A percentile compares a stretch with the other conserved stretches of the same genome.
Conservation (phyloP, 2,329 filamentous ascomycete genomes). For the Aotearoamyces nothofagi region DNA sequence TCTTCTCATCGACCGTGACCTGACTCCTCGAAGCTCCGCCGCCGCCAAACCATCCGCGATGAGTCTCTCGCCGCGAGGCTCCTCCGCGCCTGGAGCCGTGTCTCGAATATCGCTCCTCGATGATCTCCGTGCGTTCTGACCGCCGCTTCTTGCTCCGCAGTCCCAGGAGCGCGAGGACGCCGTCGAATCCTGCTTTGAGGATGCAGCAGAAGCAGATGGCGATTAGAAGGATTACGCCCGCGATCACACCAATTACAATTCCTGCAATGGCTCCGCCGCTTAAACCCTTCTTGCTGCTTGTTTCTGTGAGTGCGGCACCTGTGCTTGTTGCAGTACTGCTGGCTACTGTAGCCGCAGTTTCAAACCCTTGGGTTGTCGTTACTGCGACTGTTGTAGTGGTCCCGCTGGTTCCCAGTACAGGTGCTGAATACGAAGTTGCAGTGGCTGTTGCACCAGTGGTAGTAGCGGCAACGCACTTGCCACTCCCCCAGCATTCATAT, state of each 20-base stretch:
- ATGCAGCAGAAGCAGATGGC: slow-evolving; percentile 66
- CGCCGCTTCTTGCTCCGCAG: slow-evolving; percentile 33
- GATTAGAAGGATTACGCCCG: slow-evolving; percentile 49
- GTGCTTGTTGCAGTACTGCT: slow-evolving; percentile 14
- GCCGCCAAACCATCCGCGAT: slow-evolving; percentile 39
- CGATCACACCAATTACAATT: slow-evolving; percentile 61
- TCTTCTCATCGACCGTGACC: not conserved
- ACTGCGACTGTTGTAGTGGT: slow-evolving; percentile 39
- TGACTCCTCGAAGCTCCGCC: slow-evolving; percentile 21
- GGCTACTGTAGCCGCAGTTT: slow-evolving; percentile 35
- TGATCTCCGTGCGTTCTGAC: slow-evolving; percentile 38
- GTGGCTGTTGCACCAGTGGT: slow-evolving; percentile 29
- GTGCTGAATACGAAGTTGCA: slow-evolving; percentile 18
- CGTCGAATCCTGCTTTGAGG: slow-evolving; percentile 44
- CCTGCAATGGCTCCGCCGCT: slow-evolving; percentile 65
- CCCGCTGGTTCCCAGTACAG: slow-evolving; percentile 35
- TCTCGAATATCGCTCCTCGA: slow-evolving; percentile 45
- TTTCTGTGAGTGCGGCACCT: slow-evolving; percentile 2
- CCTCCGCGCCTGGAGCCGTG: slow-evolving; percentile 31
- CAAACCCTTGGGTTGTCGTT: slow-evolving; percentile 28
- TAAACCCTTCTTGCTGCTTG: slow-evolving; percentile 29
- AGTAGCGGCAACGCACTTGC: slow-evolving; percentile 41
- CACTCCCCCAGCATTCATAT: slow-evolving; percentile 41
- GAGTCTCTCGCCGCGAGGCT: slow-evolving; percentile 14
- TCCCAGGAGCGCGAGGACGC: slow-evolving; percentile 43